Percentiles rank a stretch among this genome's conserved stretches.
Evolutionary conservation across 2,329 filamentous ascomycete species (phyloP).

Genomic region (Dothideomycetidae sp.): DNA sequence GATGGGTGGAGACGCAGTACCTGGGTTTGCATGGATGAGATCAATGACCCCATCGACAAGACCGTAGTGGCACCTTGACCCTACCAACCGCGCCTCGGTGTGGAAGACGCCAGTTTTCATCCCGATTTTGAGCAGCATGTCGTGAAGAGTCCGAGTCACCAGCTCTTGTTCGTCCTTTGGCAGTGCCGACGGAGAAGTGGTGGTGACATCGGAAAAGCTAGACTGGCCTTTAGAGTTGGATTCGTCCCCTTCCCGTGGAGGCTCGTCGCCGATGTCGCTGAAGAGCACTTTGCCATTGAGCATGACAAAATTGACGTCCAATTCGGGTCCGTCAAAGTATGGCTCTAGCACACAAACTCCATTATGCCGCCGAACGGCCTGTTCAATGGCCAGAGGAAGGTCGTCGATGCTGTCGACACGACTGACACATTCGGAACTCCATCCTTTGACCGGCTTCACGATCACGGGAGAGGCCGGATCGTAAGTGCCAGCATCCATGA

Average conservation of each 20-base stretch:
- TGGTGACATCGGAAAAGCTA: constrained; percentile 14
- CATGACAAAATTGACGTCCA: constrained; percentile 30
- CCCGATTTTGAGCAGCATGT: constrained; percentile 16
- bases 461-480: constrained; percentile 15
- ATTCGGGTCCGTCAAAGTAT: constrained; percentile 30
- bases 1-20: background rate
- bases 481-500: constrained; percentile 2
- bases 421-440: constrained; percentile 22
- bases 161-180: constrained; percentile 13
- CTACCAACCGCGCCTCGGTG: constrained; percentile 17
- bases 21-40: constrained; percentile 3
- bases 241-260: constrained; percentile 22
- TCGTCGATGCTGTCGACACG: constrained; percentile 19
- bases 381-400: constrained; percentile 14
- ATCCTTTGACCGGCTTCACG: constrained; percentile 26
- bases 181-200: constrained; percentile 16
- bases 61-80: constrained; percentile 15
- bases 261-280: constrained; percentile 27
- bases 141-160: constrained; percentile 12
- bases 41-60: constrained; percentile 13
- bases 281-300: constrained; percentile 28
- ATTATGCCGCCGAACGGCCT: constrained; percentile 11
- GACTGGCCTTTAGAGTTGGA: constrained; percentile 6
- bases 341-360: constrained; percentile 25
- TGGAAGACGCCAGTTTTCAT: constrained; percentile 19